These are phyloP conservation scores for Acacia concinna DNA, from an alignment of 331 rosid species.

Conservation along the genomic window DNA sequence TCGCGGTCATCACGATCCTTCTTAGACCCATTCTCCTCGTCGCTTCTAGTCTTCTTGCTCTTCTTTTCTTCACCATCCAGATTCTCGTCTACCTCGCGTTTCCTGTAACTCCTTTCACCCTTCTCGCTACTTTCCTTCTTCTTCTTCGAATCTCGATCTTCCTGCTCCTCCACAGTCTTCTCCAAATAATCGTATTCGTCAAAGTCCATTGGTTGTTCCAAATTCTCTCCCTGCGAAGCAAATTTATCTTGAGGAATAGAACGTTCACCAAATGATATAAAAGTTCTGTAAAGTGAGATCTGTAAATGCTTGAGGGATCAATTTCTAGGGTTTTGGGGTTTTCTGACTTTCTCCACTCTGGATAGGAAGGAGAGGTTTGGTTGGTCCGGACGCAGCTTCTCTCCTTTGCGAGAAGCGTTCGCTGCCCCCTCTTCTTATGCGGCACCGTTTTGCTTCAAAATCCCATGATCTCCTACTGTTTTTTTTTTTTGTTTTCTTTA, in stretches of 20 bases:
- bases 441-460: too few relatives aligned
- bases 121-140: slow-evolving; percentile 54
- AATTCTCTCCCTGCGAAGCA: neutral
- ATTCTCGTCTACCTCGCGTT: slow-evolving; percentile 65
- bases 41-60: slow-evolving; percentile 60
- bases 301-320: neutral
- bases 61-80: slow-evolving; percentile 46
- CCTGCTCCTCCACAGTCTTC: slow-evolving; percentile 87
- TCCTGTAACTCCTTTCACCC: slow-evolving; percentile 64
- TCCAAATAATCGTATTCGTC: slow-evolving; percentile 98
- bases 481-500: too few relatives aligned
- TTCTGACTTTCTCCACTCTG: slow-evolving; percentile 9
- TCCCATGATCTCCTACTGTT: too few relatives aligned
- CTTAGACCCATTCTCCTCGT: slow-evolving; percentile 68
- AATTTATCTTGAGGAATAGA: neutral
- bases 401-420: too few relatives aligned
- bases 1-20: slow-evolving; percentile 67
- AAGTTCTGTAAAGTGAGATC: neutral
- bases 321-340: slow-evolving; percentile 54
- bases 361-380: neutral
- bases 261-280: neutral
- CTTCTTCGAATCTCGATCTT: slow-evolving; percentile 57
- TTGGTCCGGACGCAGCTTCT: too few relatives aligned
- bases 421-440: too few relatives aligned
- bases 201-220: slow-evolving; percentile 63